Evolutionary conservation across 2,329 filamentous ascomycete genomes (phyloP).

Genomic region (Colletotrichum spinosum): DNA sequence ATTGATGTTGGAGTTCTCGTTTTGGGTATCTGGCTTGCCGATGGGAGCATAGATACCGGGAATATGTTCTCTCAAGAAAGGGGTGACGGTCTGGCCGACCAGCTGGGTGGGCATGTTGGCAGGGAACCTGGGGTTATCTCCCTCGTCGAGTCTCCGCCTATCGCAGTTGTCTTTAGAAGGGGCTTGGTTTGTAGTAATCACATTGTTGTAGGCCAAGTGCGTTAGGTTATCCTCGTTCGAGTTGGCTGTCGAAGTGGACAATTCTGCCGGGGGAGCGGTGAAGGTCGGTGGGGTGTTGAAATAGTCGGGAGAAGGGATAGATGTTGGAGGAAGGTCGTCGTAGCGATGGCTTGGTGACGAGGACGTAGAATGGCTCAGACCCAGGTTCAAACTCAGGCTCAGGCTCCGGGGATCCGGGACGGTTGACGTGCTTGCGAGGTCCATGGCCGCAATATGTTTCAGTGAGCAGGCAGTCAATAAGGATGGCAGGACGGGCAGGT

Average conservation of each 20-base stretch:
- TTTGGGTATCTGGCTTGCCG: slow-evolving; percentile 65
- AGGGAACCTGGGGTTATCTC: slow-evolving; percentile 58
- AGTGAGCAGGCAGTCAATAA: slow-evolving; percentile 19
- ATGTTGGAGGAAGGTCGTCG: slow-evolving; percentile 19
- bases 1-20: slow-evolving; percentile 48
- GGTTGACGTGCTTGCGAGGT: slow-evolving; percentile 37
- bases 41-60: slow-evolving; percentile 88
- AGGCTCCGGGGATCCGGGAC: slow-evolving; percentile 34
- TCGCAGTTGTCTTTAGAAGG: slow-evolving; percentile 59
- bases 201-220: slow-evolving; percentile 24
- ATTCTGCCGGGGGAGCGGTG: slow-evolving; percentile 18
- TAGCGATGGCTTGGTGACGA: slow-evolving; percentile 33
- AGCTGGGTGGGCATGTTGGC: slow-evolving; percentile 73
- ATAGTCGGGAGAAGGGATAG: slow-evolving; percentile 21
- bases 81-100: slow-evolving; percentile 82
- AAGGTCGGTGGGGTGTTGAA: slow-evolving; percentile 35
- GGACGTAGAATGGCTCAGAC: background rate
- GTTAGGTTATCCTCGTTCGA: slow-evolving; percentile 2
- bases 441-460: slow-evolving; percentile 36
- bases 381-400: slow-evolving; percentile 22
- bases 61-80: slow-evolving; percentile 92
- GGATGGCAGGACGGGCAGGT: slow-evolving; percentile 4
- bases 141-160: slow-evolving; percentile 61
- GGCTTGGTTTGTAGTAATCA: slow-evolving; percentile 25
- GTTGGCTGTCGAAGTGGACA: background rate